phyloP scores from a whole-genome alignment of 495 filamentous ascomycete genomes.

The Tuber calosporum region DNA sequence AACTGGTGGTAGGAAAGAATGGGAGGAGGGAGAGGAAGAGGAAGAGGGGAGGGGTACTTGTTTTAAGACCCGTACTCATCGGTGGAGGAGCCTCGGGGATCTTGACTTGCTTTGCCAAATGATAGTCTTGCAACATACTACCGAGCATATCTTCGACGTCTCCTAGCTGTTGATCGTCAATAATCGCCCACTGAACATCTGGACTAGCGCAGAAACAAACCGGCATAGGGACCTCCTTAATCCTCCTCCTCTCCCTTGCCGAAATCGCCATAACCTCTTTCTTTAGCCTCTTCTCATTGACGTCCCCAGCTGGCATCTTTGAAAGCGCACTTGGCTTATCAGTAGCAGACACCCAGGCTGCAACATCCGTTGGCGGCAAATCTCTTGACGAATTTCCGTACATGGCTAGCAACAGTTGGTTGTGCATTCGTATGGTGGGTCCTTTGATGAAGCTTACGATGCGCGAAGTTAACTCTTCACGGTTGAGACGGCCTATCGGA shows the following conservation, averaged over 20 bases:
- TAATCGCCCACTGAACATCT: slow-evolving; percentile 1
- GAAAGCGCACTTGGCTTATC: slow-evolving; percentile 77
- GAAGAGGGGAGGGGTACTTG: slow-evolving; percentile 56
- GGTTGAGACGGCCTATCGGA: slow-evolving; percentile 66
- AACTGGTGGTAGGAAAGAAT: slow-evolving; percentile 11
- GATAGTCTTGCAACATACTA: slow-evolving; percentile 62
- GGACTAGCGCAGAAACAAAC: slow-evolving; percentile 7
- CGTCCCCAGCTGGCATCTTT: slow-evolving; percentile 76
- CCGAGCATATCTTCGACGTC: slow-evolving; percentile 58
- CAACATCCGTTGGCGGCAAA: slow-evolving; percentile 82
- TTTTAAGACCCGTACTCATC: slow-evolving; percentile 71
- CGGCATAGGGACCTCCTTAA: slow-evolving; percentile 60
- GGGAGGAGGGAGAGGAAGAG: background rate
- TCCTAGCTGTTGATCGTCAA: slow-evolving; percentile 48
- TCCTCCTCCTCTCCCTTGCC: slow-evolving; percentile 71
- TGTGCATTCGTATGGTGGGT: slow-evolving; percentile 74
- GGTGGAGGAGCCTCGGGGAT: slow-evolving; percentile 67
- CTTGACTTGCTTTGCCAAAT: slow-evolving; percentile 59
- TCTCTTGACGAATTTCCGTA: slow-evolving; percentile 81
- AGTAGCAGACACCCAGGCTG: slow-evolving; percentile 90
- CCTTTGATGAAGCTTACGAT: slow-evolving; percentile 67
- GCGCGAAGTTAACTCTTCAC: slow-evolving; percentile 69
- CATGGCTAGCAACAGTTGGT: slow-evolving; percentile 78
- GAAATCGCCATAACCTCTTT: slow-evolving; percentile 90
- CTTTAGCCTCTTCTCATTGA: slow-evolving; percentile 83